phyloP scores from a whole-genome alignment of 371 early-diverging fungal genomes.

The Dentiscutata heterogama region DNA sequence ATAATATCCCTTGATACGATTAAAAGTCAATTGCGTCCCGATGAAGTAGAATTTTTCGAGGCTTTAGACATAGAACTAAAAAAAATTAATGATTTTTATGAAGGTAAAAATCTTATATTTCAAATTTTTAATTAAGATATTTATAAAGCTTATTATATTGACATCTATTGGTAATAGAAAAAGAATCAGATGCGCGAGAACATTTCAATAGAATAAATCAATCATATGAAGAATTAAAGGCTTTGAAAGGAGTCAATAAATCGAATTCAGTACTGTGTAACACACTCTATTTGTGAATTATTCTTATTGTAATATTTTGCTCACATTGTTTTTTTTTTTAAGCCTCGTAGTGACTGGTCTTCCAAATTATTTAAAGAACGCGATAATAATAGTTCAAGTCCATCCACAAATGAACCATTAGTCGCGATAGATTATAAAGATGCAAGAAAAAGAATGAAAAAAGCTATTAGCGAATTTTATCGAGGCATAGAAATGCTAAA shows the following conservation, averaged over 20 bases:
- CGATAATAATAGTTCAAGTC: too few species aligned
- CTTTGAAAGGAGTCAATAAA: too few species aligned
- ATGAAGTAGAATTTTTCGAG: slow-evolving; percentile 69
- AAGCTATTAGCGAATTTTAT: slow-evolving; percentile 80
- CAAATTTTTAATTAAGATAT: neutral
- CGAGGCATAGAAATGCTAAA: slow-evolving; percentile 77
- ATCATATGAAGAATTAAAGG: too few species aligned
- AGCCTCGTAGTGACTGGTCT: too few species aligned
- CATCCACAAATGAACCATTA: too few species aligned
- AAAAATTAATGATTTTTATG: slow-evolving; percentile 70
- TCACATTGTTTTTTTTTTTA: too few species aligned
- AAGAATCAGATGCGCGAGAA: slow-evolving; percentile 54
- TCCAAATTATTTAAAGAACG: too few species aligned
- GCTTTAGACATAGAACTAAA: slow-evolving; percentile 67
- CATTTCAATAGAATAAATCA: slow-evolving; percentile 58
- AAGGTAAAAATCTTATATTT: slow-evolving; percentile 53
- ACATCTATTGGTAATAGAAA: neutral
- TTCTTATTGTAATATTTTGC: too few species aligned
- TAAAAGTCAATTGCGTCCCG: slow-evolving; percentile 46
- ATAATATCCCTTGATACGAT: slow-evolving; percentile 29
- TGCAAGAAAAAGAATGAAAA: slow-evolving; percentile 72
- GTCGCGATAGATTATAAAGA: slow-evolving; percentile 49
- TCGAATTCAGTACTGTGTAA: too few species aligned
- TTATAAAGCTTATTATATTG: slow-evolving; percentile 37
- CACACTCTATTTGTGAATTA: too few species aligned